Evolutionary conservation across 2,329 filamentous ascomycete species (phyloP), one percentile per base, ranked within the genome.

Genomic region (Pyrenochaeta sp.): DNA sequence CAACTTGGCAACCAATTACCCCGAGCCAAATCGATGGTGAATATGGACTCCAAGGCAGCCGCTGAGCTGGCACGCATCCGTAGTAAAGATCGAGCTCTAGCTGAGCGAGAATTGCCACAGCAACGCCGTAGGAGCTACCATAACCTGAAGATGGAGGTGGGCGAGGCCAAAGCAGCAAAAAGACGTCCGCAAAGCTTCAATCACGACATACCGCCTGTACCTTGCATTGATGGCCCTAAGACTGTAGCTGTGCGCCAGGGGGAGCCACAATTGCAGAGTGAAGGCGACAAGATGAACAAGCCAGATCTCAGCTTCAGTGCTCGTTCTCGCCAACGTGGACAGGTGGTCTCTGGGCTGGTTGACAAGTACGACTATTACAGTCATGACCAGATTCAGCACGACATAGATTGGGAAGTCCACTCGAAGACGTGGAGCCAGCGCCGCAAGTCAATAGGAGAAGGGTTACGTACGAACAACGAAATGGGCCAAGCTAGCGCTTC

Each of bases 1-100:
- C 70, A 71, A 40, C 51, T 71, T 11, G 64, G 68, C 18, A 53
- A 48, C 17, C 47, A 49, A 31, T 36, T 67, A 38, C 54, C 63
- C 6, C 60, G 63, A 17, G 43, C 61, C 9, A 67, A 61, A 32
- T 64, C 65, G 2, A 63, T 60, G 52, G 59, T 62, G 9, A 63
- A 51, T 27, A 72, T 73, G 70, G 65, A 70, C 23, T 60, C 60
- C 3, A 42, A 61, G 35, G 65, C 63, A 14, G 71, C 70, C 7
- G 60, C 63, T 7, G 63, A 68, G 23, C 60, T 69, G 41, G 70
- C 69, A 28, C 63, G 68, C 29, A 53, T 63, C 35, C 62, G 63
- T 11, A 73, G 69, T 44, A 69, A 61, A 29, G 68, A 72, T 37
- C 63, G 63, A 19, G 56, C 58, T 9, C 22, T 48, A 22, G 37